These are phyloP conservation scores for Tetragonia tetragonoides DNA, from an alignment of 148 eudicot species.

Conservation along the genomic window DNA sequence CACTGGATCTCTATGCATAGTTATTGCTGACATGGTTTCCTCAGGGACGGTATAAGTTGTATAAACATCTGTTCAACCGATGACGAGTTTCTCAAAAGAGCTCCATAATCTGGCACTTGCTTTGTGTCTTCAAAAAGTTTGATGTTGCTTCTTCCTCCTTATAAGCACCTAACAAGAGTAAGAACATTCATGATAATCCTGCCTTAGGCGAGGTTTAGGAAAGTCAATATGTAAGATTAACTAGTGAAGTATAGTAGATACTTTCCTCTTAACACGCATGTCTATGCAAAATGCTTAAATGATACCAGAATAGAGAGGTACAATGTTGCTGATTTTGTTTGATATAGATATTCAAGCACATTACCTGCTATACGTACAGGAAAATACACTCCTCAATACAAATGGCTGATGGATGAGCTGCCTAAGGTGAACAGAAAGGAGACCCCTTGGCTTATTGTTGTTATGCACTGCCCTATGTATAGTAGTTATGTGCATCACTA, in stretches of 20 bases:
- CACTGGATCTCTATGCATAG: too few relatives aligned
- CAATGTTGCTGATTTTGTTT: background rate
- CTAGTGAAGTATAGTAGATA: too few relatives aligned
- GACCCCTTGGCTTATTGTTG: constrained; percentile 88
- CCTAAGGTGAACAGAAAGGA: constrained; percentile 79
- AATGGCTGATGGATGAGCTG: constrained; percentile 55
- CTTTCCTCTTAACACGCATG: background rate
- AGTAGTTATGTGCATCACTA: constrained; percentile 74
- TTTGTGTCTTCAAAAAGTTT: too few relatives aligned
- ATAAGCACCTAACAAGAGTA: too few relatives aligned
- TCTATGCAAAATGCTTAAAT: background rate
- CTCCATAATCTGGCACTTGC: background rate
- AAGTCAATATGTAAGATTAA: too few relatives aligned
- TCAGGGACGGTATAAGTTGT: background rate
- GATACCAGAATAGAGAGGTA: background rate
- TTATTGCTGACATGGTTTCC: too few relatives aligned
- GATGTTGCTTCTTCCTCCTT: too few relatives aligned
- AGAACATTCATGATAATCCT: too few relatives aligned
- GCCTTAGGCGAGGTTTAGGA: too few relatives aligned
- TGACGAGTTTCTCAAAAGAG: background rate
- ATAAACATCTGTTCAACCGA: background rate
- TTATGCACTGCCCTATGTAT: constrained; percentile 80
- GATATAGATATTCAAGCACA: background rate
- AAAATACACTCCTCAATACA: constrained; percentile 74
- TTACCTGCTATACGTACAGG: constrained; percentile 33